Evolutionary conservation across 257 asterid genomes (phyloP), one percentile per base, ranked within the genome.

Genomic region (Anisodus acutangulus): DNA sequence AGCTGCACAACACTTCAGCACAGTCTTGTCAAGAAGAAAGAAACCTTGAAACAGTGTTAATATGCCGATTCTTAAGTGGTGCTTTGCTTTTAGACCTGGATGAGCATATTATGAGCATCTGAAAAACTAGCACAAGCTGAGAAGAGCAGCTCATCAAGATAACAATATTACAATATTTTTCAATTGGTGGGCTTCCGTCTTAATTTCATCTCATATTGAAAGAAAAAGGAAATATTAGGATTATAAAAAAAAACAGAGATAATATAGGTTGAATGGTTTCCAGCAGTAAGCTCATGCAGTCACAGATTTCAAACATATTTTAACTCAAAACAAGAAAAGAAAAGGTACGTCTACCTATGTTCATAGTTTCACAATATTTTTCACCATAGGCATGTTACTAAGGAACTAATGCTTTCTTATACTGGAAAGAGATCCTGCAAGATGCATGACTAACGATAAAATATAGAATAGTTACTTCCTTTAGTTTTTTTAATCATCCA

Each of bases 71-170:
- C 1, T 71, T 2, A 4, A n/a, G 79, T 4, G 58, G 17, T 4
- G 39, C 17, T 22, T 19, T 45, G 9, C 31, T 43, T 45, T 71
- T n/a, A 57, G 55, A 43, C 35, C 39, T 43, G 79, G 79, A 71
- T 71, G 58, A 70, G 79, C 5, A 43, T 43, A 43, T 41, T 15
- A 16, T 16, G 58, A 19, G 1, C 59, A 19, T 72, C 43, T 47
- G 43, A n/a, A 72, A 11, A 72, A 47, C 80, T 72, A 47, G 60
- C 43, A 47, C 60, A 72, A 47, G 19, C 80, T 72, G 60, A 72
- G 19, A 72, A 47, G 11, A 72, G 57, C 0, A 47, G n/a, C 19
- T 47, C 80, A 47, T 72, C 60, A n/a, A 19, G 80, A 72, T 19
- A 72, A 72, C 16, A 72, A 5, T 53, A 2, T 72, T 5, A 72